Conservation (phyloP, 2,329 filamentous ascomycete species). For the Calonectria hawksworthii region DNA sequence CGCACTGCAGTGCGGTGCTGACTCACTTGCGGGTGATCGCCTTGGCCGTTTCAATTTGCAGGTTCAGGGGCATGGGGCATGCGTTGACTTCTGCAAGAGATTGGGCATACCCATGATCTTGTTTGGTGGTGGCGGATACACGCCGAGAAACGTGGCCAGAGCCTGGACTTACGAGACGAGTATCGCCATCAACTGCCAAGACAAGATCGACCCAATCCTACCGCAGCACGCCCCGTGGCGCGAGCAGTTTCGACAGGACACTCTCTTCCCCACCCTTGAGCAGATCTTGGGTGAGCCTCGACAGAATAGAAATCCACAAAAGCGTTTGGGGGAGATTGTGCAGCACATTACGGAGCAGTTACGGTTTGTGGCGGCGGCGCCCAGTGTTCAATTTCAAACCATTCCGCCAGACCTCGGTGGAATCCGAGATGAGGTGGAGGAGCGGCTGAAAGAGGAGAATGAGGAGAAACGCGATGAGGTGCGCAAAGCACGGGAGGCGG, state of each 20-base stretch:
- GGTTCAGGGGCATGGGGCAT: slow-evolving; percentile 92
- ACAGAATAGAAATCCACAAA: slow-evolving; percentile 84
- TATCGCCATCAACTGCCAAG: slow-evolving; percentile 83
- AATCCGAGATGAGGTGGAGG: slow-evolving; percentile 78
- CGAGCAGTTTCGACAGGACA: slow-evolving; percentile 89
- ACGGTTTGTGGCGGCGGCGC: slow-evolving; percentile 85
- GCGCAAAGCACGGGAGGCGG: slow-evolving; percentile 69
- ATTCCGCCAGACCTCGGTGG: slow-evolving; percentile 83
- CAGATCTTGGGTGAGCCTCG: slow-evolving; percentile 76
- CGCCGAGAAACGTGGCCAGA: slow-evolving; percentile 93
- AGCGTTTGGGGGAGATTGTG: slow-evolving; percentile 82
- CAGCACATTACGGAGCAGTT: slow-evolving; percentile 87
- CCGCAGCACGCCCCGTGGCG: slow-evolving; percentile 88
- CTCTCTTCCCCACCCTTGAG: slow-evolving; percentile 89
- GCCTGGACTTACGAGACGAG: slow-evolving; percentile 98
- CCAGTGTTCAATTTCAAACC: slow-evolving; percentile 86
- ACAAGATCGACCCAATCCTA: slow-evolving; percentile 79
- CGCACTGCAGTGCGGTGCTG: slow-evolving; percentile 94
- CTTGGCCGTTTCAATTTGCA: slow-evolving; percentile 97
- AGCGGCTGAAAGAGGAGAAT: slow-evolving; percentile 74
- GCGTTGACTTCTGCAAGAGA: slow-evolving; percentile 89
- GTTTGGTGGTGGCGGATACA: slow-evolving; percentile 96
- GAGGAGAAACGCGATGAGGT: slow-evolving; percentile 70
- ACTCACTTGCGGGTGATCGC: slow-evolving; percentile 93
- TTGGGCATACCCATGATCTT: slow-evolving; percentile 87